A percentile compares a stretch with the other conserved stretches of the same genome.
These are phyloP conservation scores for Arabis alpina DNA, from an alignment of 345 rosid species.

Conservation along the genomic window DNA sequence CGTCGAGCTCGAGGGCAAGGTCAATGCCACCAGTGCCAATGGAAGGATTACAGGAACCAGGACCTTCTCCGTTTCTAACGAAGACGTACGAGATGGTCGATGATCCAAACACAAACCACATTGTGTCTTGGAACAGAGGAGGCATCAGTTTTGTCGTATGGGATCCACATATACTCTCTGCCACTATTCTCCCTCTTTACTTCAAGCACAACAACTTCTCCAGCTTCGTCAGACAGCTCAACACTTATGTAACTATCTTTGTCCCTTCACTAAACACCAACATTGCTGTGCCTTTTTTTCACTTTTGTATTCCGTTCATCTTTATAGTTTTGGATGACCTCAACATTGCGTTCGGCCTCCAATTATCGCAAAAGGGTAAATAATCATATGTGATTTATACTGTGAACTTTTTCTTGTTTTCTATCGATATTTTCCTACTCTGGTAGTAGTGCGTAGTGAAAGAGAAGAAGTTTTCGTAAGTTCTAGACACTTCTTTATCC, in stretches of 20 bases:
- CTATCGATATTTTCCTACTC: not conserved
- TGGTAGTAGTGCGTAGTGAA: not conserved
- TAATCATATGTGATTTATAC: not conserved
- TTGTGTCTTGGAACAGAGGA: constrained; percentile 76
- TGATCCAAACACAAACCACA: constrained; percentile 61
- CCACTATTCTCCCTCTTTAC: constrained; percentile 64
- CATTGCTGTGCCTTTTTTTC: not conserved
- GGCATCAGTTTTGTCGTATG: constrained; percentile 78
- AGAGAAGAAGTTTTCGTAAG: not conserved
- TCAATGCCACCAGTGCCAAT: constrained; percentile 47
- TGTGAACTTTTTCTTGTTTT: not conserved
- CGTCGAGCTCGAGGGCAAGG: constrained; percentile 25
- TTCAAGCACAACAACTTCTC: constrained; percentile 98
- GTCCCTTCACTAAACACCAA: not conserved
- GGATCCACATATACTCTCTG: constrained; percentile 74
- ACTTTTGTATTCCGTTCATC: constrained; percentile 6
- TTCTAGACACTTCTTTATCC: constrained; percentile 24
- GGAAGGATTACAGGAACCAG: constrained; percentile 76
- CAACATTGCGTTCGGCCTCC: constrained; percentile 23
- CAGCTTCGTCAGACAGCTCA: constrained; percentile 88
- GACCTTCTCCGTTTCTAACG: constrained; percentile 80
- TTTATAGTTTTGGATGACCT: constrained; percentile 30
- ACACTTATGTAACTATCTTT: constrained; percentile 71
- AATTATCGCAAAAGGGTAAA: constrained; percentile 10
- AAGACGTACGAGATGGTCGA: constrained; percentile 88